Evolutionary conservation across 257 asterid genomes (phyloP), one percentile per base, ranked within the genome.

Genomic region (Solanum bulbocastanum): DNA sequence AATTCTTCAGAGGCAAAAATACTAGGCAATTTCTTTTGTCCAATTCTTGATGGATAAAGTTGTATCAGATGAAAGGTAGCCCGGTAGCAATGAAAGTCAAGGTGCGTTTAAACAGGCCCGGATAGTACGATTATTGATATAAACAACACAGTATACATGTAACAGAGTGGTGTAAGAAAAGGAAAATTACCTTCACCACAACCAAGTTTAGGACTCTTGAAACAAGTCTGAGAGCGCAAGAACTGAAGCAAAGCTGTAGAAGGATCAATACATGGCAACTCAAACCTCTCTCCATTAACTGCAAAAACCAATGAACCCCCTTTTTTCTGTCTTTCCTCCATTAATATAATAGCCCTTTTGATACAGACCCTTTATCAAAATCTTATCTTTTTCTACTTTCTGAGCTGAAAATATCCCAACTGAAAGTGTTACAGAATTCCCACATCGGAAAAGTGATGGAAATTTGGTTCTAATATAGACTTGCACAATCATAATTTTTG

Each of bases 151-250:
- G 65, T 22, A 4, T 10, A 23, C 32, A 69, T 52, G 74, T 33
- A 49, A 75, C 27, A 68, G 3, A 52, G 35, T 23, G 27, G 32
- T 74, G 3, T 13, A 68, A 25, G 62, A 10, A 12, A 42, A 35
- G 79, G 15, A 72, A 23, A 72, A 33, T 72, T 68, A 95, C 98
- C 98, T 94, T 95, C 97, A 52, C 94, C 98, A 87, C 98, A 95
- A 73, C 96, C 92, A 72, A 94, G 98, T 90, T 95, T 95, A 90
- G 90, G 94, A 87, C 98, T 94, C 91, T 94, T 95, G 90, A 94
- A 94, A 88, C 91, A 89, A 83, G 98, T 94, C 10, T 87, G 66
- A n/a, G 90, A 82, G 72, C 97, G 96, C 92, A 95, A 90, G 89
- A 95, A 95, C 32, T 95, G 92, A 42, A 95, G 94, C 90, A 94